Conservation (phyloP, 2,329 filamentous ascomycete species). For the Neoarthrinium moseri region DNA sequence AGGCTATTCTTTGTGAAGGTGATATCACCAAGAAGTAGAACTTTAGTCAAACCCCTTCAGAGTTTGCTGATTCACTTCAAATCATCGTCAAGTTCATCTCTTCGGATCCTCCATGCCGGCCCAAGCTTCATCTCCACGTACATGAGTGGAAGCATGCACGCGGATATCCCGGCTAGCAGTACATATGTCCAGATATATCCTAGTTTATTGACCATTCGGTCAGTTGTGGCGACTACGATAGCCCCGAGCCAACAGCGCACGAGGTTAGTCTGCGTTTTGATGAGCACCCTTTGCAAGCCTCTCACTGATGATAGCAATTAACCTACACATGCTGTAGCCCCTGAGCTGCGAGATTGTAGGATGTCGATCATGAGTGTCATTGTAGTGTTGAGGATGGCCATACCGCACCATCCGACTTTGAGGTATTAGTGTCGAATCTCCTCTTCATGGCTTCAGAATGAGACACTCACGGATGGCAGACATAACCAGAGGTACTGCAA, state of each 20-base stretch:
- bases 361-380: conserved; percentile 32
- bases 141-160: conserved; percentile 16
- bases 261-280: conserved; percentile 22
- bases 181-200: conserved; percentile 20
- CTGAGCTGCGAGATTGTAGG: conserved; percentile 25
- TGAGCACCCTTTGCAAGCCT: no score
- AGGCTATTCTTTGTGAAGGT: no score
- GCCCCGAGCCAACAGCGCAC: conserved; percentile 27
- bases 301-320: no score
- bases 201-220: conserved; percentile 19
- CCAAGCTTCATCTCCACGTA: conserved; percentile 20
- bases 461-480: conserved; percentile 22
- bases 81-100: conserved; percentile 1
- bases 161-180: conserved; percentile 18
- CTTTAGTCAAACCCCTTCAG: no score
- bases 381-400: conserved; percentile 28
- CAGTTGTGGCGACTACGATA: conserved; percentile 25
- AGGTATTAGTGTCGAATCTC: no score
- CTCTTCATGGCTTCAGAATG: not conserved
- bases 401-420: conserved; percentile 27
- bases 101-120: conserved; percentile 15
- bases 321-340: conserved; percentile 25
- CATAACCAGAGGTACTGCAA: conserved; percentile 22
- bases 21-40: no score
- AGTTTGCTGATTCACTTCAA: no score